These are phyloP conservation scores for Pseudocercospora crystallina DNA, from an alignment of 2,329 filamentous ascomycete genomes.

Conservation along the genomic window DNA sequence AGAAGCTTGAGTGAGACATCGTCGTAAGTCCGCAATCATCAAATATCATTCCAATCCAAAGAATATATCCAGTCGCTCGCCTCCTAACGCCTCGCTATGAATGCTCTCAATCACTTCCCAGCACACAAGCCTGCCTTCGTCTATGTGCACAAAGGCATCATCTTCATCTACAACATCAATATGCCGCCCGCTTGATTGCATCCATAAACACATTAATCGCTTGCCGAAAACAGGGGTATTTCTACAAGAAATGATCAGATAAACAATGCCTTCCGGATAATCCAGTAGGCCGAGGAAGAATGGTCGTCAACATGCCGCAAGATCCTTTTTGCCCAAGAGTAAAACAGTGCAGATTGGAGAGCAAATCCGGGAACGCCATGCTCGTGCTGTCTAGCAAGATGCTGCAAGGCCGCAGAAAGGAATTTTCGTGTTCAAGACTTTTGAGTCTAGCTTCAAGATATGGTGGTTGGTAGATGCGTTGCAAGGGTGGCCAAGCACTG, in stretches of 20 bases:
- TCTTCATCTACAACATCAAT: constrained; percentile 11
- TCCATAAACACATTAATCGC: constrained; percentile 8
- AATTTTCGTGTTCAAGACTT: too few species aligned
- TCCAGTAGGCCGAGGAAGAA: constrained; percentile 6
- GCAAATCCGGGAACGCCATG: constrained; percentile 4
- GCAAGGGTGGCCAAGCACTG: too few species aligned
- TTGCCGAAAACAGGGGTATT: constrained; percentile 12
- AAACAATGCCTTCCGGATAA: constrained; percentile 8
- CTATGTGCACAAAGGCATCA: constrained; percentile 14
- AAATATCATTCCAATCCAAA: constrained; percentile 1
- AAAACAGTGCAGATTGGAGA: constrained; percentile 3
- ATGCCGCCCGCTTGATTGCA: constrained; percentile 5
- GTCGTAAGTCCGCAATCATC: not conserved
- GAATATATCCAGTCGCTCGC: constrained; percentile 2
- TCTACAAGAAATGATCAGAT: constrained; percentile 6
- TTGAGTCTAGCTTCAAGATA: too few species aligned
- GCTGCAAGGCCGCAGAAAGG: too few species aligned
- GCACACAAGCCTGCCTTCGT: constrained; percentile 1
- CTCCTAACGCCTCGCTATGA: constrained; percentile 17
- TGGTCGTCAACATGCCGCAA: constrained; percentile 10
- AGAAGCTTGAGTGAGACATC: too few species aligned
- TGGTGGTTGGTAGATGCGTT: too few species aligned
- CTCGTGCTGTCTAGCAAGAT: not conserved
- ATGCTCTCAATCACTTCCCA: constrained; percentile 10
- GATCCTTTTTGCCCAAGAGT: not conserved